Conservation (phyloP, 202 grass and related monocot genomes). For the Musa balbisiana region DNA sequence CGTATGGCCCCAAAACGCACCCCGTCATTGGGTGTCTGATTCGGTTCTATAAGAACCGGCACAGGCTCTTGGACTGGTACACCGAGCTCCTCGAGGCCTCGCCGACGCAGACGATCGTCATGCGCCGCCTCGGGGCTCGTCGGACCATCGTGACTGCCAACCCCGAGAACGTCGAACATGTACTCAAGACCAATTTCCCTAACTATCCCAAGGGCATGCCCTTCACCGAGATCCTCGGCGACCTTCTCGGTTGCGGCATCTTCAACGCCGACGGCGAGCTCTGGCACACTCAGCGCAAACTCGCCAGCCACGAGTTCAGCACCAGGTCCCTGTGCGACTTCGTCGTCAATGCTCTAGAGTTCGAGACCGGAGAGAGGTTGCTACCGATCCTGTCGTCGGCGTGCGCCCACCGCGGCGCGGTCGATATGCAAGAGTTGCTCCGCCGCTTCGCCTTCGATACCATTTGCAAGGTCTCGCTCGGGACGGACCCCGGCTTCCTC, state of each 20-base stretch:
- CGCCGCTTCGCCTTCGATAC: slow-evolving; percentile 13
- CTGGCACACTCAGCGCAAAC: slow-evolving; percentile 50
- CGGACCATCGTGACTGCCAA: slow-evolving; percentile 49
- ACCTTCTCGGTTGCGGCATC: slow-evolving; percentile 56
- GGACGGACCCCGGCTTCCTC: slow-evolving; percentile 3
- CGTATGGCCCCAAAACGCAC: slow-evolving; percentile 30
- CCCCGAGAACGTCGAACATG: slow-evolving; percentile 49
- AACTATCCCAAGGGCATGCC: slow-evolving; percentile 62
- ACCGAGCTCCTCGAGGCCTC: slow-evolving; percentile 53
- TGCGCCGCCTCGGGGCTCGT: slow-evolving; percentile 29
- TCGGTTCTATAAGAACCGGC: slow-evolving; percentile 46
- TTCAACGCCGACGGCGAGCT: slow-evolving; percentile 57
- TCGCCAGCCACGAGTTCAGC: slow-evolving; percentile 42
- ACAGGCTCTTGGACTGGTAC: slow-evolving; percentile 59
- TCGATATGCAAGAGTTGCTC: slow-evolving; percentile 15
- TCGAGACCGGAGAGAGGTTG: slow-evolving; percentile 18
- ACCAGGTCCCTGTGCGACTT: slow-evolving; percentile 27
- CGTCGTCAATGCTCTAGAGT: slow-evolving; percentile 15
- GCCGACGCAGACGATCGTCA: slow-evolving; percentile 55
- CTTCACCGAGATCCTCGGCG: slow-evolving; percentile 40
- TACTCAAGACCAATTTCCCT: slow-evolving; percentile 41
- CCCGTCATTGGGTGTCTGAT: slow-evolving; percentile 59
- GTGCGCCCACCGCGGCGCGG: not conserved
- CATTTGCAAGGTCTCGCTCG: not conserved
- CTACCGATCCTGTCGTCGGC: slow-evolving; percentile 6